A percentile compares a stretch with the other conserved stretches of the same genome.
These are phyloP conservation scores for Alternaria ethzedia DNA, from an alignment of 2,329 filamentous ascomycete species.

Conservation along the genomic window DNA sequence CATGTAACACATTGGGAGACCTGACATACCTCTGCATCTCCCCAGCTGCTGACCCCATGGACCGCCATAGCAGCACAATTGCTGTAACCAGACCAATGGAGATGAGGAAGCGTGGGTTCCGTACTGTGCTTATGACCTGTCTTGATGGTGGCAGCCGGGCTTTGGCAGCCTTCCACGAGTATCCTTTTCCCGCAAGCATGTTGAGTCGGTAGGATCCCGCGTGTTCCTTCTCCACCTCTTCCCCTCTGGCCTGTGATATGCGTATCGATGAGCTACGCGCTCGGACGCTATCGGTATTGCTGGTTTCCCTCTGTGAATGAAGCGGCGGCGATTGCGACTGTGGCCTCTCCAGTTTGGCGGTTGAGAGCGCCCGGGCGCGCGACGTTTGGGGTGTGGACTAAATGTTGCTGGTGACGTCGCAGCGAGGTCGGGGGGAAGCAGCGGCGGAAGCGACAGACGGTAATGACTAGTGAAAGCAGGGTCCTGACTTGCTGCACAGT, in stretches of 20 bases:
- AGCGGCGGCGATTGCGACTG: slow-evolving; percentile 29
- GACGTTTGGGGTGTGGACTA: not conserved
- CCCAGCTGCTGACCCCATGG: slow-evolving; percentile 77
- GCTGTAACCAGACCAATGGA: slow-evolving; percentile 73
- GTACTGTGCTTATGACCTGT: slow-evolving; percentile 67
- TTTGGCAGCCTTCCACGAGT: slow-evolving; percentile 89
- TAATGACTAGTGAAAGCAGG: slow-evolving; percentile 2
- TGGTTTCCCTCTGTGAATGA: slow-evolving; percentile 40
- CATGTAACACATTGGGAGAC: not conserved
- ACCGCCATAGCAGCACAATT: slow-evolving; percentile 85
- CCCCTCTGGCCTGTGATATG: slow-evolving; percentile 40
- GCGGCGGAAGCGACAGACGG: slow-evolving; percentile 9
- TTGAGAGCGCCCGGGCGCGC: slow-evolving; percentile 18
- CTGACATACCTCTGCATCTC: slow-evolving; percentile 85
- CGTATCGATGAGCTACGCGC: slow-evolving; percentile 40
- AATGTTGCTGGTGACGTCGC: slow-evolving; percentile 9
- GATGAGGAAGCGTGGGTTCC: slow-evolving; percentile 78
- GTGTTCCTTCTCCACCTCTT: slow-evolving; percentile 29
- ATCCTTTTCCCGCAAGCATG: slow-evolving; percentile 92
- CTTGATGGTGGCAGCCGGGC: slow-evolving; percentile 78
- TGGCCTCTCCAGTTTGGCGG: slow-evolving; percentile 39
- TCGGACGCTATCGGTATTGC: slow-evolving; percentile 35
- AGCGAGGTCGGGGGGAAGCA: slow-evolving; percentile 5
- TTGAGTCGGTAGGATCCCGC: slow-evolving; percentile 24
- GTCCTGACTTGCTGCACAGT: not conserved